Base-by-base conservation (phyloP, 352 stramenopile species). In the Phytophthora cryptogea region DNA sequence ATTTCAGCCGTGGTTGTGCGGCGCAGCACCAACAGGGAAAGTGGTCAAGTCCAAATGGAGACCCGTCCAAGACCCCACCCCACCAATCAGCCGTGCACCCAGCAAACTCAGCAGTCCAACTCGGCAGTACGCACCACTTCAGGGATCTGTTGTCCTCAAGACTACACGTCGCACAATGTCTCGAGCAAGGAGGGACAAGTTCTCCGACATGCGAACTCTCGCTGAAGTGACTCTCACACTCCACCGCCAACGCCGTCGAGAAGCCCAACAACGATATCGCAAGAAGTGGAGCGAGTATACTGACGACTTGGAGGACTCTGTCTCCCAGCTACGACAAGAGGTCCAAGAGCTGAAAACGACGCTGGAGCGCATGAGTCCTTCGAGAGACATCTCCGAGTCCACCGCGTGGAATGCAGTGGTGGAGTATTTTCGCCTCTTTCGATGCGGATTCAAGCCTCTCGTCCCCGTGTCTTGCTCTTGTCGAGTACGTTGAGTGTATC, bases 391-490 rank as follows among this genome's bases (percentile, higher is more conserved):
- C 3, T 48, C 32, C n/a, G 52, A 47, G 10, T 41, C 23, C 5
- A 30, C 28, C 0, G 28, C 35, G 7, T 33, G 36, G 27, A 37
- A 56, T 16, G 28, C 49, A 16, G 54, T 56, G 8, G 44, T 52
- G 10, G 44, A 63, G 13, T 63, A 56, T 20, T 64, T 64, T 10
- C 56, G 45, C 6, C 45, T 64, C 13, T 64, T 64, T 14, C 40
- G 26, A 11, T 32, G 35, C 10, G 56, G 56, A 0, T 52, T 53
- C 27, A 36, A 58, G 1, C 56, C 37, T 13, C 32, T 28, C 10
- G 32, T 27, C 2, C 3, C 43, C 1, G 16, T 62, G 1, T 30
- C 33, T n/a, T n/a, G 31, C 13, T 8, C 31, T 36, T 4, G 31
- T 36, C 4, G 31, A 36, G 31, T 36, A 36, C 31, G 31, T 36